These are phyloP conservation scores for Amphicarpaea edgeworthii DNA, from an alignment of 306 rosid genomes.

Conservation along the genomic window DNA sequence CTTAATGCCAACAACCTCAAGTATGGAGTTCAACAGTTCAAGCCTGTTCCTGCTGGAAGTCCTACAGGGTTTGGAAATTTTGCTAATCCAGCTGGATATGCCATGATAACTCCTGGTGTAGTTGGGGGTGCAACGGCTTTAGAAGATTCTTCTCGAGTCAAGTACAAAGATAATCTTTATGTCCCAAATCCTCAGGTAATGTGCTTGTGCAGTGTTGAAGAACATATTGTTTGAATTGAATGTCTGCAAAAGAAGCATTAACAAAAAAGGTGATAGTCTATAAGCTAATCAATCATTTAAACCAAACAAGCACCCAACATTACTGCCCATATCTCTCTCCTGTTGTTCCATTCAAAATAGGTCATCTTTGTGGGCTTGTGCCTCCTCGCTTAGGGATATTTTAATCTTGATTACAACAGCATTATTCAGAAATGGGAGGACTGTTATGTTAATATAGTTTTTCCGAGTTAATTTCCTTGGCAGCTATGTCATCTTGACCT, in stretches of 20 bases:
- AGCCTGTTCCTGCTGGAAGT: slow-evolving; percentile 87
- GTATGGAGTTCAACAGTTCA: slow-evolving; percentile 94
- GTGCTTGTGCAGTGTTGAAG: slow-evolving; percentile 2
- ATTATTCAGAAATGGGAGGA: not conserved
- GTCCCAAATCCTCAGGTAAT: slow-evolving; percentile 95
- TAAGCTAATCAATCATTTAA: not conserved
- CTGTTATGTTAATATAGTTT: not conserved
- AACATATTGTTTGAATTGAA: slow-evolving; percentile 7
- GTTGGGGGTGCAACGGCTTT: slow-evolving; percentile 82
- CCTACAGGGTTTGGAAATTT: slow-evolving; percentile 89
- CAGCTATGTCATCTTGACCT: not conserved
- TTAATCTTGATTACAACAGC: not conserved
- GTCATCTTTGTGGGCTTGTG: not conserved
- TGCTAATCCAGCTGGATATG: slow-evolving; percentile 81
- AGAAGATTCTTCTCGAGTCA: slow-evolving; percentile 92
- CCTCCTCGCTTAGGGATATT: not conserved
- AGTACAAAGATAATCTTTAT: slow-evolving; percentile 91
- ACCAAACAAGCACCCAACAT: not conserved
- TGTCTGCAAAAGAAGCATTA: not conserved
- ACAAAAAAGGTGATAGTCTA: not conserved
- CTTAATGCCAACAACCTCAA: slow-evolving; percentile 84
- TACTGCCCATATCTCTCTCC: not conserved
- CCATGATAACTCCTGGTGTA: slow-evolving; percentile 84
- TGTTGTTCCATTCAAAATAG: not conserved
- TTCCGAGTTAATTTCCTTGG: not conserved